Conservation (phyloP, 495 filamentous ascomycete species). For the Talaromyces proteolyticus region DNA sequence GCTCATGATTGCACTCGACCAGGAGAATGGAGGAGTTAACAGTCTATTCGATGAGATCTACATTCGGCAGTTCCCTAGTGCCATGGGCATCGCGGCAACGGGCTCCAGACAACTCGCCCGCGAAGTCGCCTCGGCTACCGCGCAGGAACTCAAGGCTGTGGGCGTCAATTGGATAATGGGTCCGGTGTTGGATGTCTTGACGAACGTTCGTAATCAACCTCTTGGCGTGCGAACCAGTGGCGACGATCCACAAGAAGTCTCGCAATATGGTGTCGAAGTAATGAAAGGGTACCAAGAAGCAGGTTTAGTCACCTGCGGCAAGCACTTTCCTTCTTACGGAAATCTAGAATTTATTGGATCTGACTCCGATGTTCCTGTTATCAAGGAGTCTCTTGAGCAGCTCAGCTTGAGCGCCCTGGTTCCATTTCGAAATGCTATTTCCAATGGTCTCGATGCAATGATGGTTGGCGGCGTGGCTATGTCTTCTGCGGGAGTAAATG, state of each 20-base stretch:
- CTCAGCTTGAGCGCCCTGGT: constrained; percentile 77
- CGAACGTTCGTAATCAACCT: constrained; percentile 81
- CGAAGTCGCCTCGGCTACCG: constrained; percentile 79
- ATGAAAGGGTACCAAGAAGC: constrained; percentile 88
- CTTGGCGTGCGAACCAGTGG: constrained; percentile 76
- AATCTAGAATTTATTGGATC: constrained; percentile 89
- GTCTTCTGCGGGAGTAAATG: constrained; percentile 77
- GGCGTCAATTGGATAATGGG: constrained; percentile 90
- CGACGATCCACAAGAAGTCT: constrained; percentile 87
- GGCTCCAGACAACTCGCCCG: constrained; percentile 72
- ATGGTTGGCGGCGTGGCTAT: constrained; percentile 89
- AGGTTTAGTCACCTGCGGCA: constrained; percentile 77
- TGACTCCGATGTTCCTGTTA: constrained; percentile 80
- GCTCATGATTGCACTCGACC: constrained; percentile 77
- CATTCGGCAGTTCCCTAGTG: constrained; percentile 84
- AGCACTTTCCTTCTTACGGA: constrained; percentile 90
- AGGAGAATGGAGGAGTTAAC: constrained; percentile 94
- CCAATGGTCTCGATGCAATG: constrained; percentile 80
- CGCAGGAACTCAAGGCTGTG: constrained; percentile 76
- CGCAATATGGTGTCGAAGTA: constrained; percentile 76
- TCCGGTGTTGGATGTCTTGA: constrained; percentile 84
- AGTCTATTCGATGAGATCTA: constrained; percentile 88
- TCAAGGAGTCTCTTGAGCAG: constrained; percentile 85
- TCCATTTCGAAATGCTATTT: constrained; percentile 81
- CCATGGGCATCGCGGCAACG: constrained; percentile 86